Evolutionary conservation across 164 flowering plant genomes (phyloP).

Genomic region (Aristolochia contorta): DNA sequence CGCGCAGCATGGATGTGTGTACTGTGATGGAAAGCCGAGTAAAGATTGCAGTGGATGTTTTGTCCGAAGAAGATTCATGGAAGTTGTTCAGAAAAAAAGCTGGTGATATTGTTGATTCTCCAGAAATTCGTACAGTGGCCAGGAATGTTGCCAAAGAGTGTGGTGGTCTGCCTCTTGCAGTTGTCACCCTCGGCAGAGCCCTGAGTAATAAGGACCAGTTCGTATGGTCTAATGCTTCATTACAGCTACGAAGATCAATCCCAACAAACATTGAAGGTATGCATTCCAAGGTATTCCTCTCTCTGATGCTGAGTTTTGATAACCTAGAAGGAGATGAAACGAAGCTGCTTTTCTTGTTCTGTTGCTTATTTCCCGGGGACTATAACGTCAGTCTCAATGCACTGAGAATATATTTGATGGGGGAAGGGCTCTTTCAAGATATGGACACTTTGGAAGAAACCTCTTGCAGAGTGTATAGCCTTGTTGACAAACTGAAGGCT

Average conservation of each 20-base stretch:
- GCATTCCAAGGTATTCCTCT: slow-evolving; percentile 6
- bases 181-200: slow-evolving; percentile 15
- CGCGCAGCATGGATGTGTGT: slow-evolving; percentile 11
- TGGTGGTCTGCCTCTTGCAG: slow-evolving; percentile 18
- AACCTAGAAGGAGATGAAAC: slow-evolving; percentile 11
- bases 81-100: slow-evolving; percentile 8
- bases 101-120: slow-evolving; percentile 4
- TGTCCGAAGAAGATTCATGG: slow-evolving; percentile 15
- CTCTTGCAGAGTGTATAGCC: background rate
- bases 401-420: slow-evolving; percentile 5
- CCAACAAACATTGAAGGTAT: slow-evolving; percentile 6
- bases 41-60: background rate
- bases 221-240: slow-evolving; percentile 9
- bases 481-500: slow-evolving; percentile 4
- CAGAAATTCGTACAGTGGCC: background rate
- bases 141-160: slow-evolving; percentile 14
- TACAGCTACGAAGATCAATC: slow-evolving; percentile 4
- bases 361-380: slow-evolving; percentile 13
- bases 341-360: slow-evolving; percentile 11
- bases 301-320: slow-evolving; percentile 15
- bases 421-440: slow-evolving; percentile 2
- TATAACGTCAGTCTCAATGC: background rate
- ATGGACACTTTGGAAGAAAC: slow-evolving; percentile 9
- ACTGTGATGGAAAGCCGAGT: slow-evolving; percentile 4
- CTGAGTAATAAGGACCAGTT: background rate